phyloP scores from a whole-genome alignment of 2,329 filamentous ascomycete species.

The Penicillium sp. region DNA sequence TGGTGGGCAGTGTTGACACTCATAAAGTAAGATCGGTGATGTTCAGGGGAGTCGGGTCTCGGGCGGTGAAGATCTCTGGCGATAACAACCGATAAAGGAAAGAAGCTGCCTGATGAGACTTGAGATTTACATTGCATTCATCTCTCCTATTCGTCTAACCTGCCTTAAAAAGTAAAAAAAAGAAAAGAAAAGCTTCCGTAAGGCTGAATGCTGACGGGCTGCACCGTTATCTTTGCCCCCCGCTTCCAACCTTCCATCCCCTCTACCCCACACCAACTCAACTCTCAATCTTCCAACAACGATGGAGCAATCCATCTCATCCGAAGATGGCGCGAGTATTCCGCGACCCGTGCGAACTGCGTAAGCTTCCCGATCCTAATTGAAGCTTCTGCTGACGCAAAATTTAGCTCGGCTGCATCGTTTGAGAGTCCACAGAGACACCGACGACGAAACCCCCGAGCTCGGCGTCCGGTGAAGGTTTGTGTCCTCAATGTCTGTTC shows the following conservation, averaged over 20 bases:
- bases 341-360: constrained; percentile 10
- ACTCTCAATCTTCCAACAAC: constrained; percentile 10
- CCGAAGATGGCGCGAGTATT: constrained; percentile 3
- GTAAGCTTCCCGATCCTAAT: constrained; percentile 9
- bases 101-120: constrained; percentile 16
- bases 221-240: constrained; percentile 19
- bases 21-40: constrained; percentile 10
- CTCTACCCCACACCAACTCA: constrained; percentile 22
- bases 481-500: constrained; percentile 5
- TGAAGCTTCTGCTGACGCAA: neutral
- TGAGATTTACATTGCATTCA: neutral
- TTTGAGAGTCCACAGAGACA: constrained; percentile 65
- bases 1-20: constrained; percentile 42
- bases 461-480: constrained; percentile 63
- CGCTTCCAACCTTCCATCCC: constrained; percentile 8
- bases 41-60: constrained; percentile 19
- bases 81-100: constrained; percentile 13
- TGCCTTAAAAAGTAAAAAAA: neutral
- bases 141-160: neutral
- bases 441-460: constrained; percentile 60
- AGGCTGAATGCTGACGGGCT: constrained; percentile 27
- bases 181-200: constrained; percentile 10
- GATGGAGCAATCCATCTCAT: constrained; percentile 4
- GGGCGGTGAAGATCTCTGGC: constrained; percentile 22
- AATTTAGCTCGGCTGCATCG: constrained; percentile 36